phyloP scores from a whole-genome alignment of 2,329 filamentous ascomycete genomes.

The Paraconiothyrium sp. region DNA sequence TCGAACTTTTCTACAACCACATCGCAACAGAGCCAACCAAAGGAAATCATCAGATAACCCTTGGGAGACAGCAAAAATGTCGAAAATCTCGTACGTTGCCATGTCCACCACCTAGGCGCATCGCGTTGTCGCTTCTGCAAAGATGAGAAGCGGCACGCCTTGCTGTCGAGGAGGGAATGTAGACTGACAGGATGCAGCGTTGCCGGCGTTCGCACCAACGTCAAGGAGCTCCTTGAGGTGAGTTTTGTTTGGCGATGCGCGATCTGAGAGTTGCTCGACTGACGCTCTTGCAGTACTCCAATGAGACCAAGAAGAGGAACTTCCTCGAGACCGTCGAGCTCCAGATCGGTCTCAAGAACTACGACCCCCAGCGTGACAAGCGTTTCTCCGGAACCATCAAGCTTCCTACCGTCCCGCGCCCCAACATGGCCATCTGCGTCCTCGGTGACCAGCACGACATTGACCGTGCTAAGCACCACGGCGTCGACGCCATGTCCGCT shows the following conservation, averaged over 20 bases:
- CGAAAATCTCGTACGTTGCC: conserved; percentile 72
- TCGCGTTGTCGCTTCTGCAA: too few species aligned
- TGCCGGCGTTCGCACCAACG: conserved; percentile 95
- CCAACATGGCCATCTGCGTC: conserved; percentile 69
- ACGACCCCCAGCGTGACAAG: conserved; percentile 98
- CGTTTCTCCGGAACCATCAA: conserved; percentile 99
- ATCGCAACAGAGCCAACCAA: conserved; percentile 51
- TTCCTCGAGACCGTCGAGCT: conserved; percentile 93
- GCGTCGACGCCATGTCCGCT: conserved; percentile 96
- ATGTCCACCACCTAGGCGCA: not conserved
- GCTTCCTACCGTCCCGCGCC: conserved; percentile 90
- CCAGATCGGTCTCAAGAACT: conserved; percentile 60
- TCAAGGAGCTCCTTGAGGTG: conserved; percentile 83
- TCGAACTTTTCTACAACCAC: conserved; percentile 35
- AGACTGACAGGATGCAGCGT: conserved; percentile 30
- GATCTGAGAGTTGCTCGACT: not conserved
- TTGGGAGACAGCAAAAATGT: conserved; percentile 70
- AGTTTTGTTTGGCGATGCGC: not conserved
- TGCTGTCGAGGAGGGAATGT: not conserved
- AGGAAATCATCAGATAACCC: conserved; percentile 44
- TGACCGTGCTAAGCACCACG: conserved; percentile 99
- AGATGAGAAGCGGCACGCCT: too few species aligned
- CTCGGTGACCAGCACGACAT: conserved; percentile 97
- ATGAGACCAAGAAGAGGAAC: conserved; percentile 93
- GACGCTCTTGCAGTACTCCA: conserved; percentile 1